Evolutionary conservation across 108 stramenopile species (phyloP).

Genomic region (Pseudonitzschia delicatissima): DNA sequence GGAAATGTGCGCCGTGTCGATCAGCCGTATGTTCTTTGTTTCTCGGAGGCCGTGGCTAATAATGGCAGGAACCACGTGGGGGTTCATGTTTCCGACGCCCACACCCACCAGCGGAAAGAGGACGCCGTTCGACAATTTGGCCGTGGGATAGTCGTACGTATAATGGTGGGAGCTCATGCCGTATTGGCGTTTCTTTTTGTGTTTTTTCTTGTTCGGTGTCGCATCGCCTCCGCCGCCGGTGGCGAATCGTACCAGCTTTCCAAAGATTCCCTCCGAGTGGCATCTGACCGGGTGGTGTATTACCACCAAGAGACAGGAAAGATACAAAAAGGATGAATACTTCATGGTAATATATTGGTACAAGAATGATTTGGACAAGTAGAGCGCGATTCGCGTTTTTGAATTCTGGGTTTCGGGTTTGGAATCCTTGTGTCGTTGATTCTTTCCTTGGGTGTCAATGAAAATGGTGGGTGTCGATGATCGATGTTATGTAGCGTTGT

Average conservation of each 20-base stretch:
- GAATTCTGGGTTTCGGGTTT: no score
- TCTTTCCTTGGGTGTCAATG: no score
- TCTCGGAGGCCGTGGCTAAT: constrained; percentile 30
- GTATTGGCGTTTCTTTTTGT: background rate
- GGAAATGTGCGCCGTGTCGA: constrained; percentile 77
- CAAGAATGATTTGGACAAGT: no score
- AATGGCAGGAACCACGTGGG: constrained; percentile 46
- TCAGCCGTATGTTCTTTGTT: constrained; percentile 48
- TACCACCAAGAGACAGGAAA: background rate
- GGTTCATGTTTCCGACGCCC: constrained; percentile 78
- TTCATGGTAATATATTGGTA: background rate
- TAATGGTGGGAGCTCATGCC: no score
- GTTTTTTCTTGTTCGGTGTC: background rate
- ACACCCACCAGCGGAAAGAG: constrained; percentile 71
- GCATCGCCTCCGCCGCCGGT: background rate
- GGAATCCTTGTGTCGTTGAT: no score
- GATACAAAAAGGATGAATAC: background rate
- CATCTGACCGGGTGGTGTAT: background rate
- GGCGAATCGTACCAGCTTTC: background rate
- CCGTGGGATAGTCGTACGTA: constrained; percentile 15
- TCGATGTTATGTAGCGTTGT: no score
- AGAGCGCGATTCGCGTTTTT: no score
- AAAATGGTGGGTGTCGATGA: no score
- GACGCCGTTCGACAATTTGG: constrained; percentile 38
- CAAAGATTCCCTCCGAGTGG: background rate